Conservation (phyloP, 2,329 filamentous ascomycete species). For the Blastomyces emzantsi region DNA sequence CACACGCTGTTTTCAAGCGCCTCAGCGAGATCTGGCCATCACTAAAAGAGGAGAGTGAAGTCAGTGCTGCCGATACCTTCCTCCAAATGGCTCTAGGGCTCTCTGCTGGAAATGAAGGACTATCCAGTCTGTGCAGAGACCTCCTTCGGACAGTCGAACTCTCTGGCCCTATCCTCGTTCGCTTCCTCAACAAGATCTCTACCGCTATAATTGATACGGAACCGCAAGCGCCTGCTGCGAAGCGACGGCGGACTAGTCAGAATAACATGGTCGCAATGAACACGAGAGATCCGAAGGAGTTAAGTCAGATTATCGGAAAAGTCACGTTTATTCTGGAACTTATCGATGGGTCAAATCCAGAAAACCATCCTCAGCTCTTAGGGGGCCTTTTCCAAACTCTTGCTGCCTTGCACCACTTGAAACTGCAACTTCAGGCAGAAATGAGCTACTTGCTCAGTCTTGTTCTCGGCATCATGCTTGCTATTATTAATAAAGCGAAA, state of each 20-base stretch:
- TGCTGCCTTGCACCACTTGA: slow-evolving; percentile 78
- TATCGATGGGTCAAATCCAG: slow-evolving; percentile 69
- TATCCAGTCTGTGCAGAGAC: slow-evolving; percentile 44
- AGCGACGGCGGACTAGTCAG: slow-evolving; percentile 69
- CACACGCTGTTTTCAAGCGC: slow-evolving; percentile 57
- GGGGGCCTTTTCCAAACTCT: slow-evolving; percentile 73
- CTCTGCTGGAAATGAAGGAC: slow-evolving; percentile 20
- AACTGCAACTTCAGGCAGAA: slow-evolving; percentile 71
- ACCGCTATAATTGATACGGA: slow-evolving; percentile 60
- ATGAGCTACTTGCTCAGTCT: slow-evolving; percentile 84
- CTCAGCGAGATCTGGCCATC: slow-evolving; percentile 62
- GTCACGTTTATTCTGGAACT: slow-evolving; percentile 83
- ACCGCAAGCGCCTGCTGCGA: slow-evolving; percentile 62
- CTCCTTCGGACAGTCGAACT: slow-evolving; percentile 65
- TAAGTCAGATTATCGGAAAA: slow-evolving; percentile 60
- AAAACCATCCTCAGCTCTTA: slow-evolving; percentile 64
- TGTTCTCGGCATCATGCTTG: slow-evolving; percentile 68
- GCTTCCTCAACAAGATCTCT: slow-evolving; percentile 66
- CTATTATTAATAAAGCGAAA: slow-evolving; percentile 73
- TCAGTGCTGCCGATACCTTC: slow-evolving; percentile 30
- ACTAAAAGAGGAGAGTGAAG: slow-evolving; percentile 31
- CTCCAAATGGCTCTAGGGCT: slow-evolving; percentile 34
- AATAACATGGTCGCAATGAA: slow-evolving; percentile 56
- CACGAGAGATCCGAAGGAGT: slow-evolving; percentile 54
- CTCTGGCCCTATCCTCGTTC: slow-evolving; percentile 60